Conservation (phyloP, 345 rosid species). For the Eutrema heterophyllum region DNA sequence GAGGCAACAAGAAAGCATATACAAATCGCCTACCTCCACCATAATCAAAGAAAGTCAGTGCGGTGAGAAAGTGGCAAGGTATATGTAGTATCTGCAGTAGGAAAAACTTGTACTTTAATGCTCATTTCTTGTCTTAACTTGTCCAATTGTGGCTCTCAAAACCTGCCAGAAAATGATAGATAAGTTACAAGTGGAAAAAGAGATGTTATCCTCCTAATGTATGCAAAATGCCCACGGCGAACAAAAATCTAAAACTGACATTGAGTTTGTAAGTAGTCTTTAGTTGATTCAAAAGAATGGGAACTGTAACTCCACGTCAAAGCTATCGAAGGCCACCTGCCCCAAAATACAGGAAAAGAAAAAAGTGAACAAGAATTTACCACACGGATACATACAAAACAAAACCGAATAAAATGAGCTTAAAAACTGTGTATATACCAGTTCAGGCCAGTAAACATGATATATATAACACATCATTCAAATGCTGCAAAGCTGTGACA, state of each 20-base stretch:
- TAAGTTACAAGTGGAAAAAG: not conserved
- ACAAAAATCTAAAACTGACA: slow-evolving; percentile 21
- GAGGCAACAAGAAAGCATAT: not conserved
- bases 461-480: slow-evolving; percentile 45
- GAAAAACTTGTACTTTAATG: slow-evolving; percentile 26
- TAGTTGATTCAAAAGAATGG: slow-evolving; percentile 42
- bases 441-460: slow-evolving; percentile 53
- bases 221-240: not conserved
- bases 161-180: slow-evolving; percentile 26
- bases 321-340: slow-evolving; percentile 53
- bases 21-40: slow-evolving; percentile 47
- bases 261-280: slow-evolving; percentile 42
- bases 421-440: slow-evolving; percentile 26
- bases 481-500: slow-evolving; percentile 56
- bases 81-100: slow-evolving; percentile 49
- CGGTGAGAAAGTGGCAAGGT: slow-evolving; percentile 54
- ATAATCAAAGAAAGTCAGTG: slow-evolving; percentile 48
- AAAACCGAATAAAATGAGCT: not conserved
- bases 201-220: not conserved
- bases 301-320: slow-evolving; percentile 46
- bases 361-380: not conserved
- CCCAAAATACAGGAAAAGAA: too few relatives aligned
- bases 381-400: not conserved
- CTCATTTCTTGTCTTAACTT: slow-evolving; percentile 34
- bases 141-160: slow-evolving; percentile 44